Percentiles rank a stretch among this genome's conserved stretches.
Conservation (phyloP, 208 protist genomes). For the Trichomonas gallinae region DNA sequence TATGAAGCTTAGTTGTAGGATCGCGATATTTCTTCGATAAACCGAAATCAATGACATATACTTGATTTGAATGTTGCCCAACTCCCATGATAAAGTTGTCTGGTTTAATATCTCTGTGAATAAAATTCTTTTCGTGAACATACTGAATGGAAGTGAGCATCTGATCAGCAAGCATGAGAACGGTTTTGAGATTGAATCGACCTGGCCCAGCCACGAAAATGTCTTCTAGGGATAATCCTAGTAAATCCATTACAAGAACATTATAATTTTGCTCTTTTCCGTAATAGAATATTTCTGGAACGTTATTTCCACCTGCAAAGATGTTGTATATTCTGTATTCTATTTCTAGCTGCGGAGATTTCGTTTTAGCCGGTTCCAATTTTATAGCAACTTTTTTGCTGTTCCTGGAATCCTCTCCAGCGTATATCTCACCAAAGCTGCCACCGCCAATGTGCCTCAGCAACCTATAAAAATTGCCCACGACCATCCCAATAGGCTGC, state of each 20-base stretch:
- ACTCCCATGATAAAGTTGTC: slow-evolving; percentile 94
- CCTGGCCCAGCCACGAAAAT: slow-evolving; percentile 70
- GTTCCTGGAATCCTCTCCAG: background rate
- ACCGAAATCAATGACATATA: slow-evolving; percentile 25
- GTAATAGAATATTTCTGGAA: slow-evolving; percentile 78
- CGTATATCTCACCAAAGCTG: background rate
- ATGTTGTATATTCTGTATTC: slow-evolving; percentile 80
- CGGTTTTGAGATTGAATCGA: slow-evolving; percentile 87
- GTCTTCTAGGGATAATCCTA: slow-evolving; percentile 89
- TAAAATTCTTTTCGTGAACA: slow-evolving; percentile 81
- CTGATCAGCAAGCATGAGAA: slow-evolving; percentile 88
- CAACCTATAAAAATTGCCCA: background rate
- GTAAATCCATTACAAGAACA: slow-evolving; percentile 92
- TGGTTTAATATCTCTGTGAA: slow-evolving; percentile 84
- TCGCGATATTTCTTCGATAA: background rate
- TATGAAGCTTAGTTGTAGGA: background rate
- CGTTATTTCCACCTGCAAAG: slow-evolving; percentile 63
- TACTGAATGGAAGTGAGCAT: slow-evolving; percentile 79
- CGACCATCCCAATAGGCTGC: background rate
- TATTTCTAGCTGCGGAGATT: slow-evolving; percentile 84
- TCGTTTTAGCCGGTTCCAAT: slow-evolving; percentile 48
- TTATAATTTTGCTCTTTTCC: slow-evolving; percentile 86
- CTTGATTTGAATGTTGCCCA: slow-evolving; percentile 52
- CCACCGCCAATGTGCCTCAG: slow-evolving; percentile 41
- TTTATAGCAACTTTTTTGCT: slow-evolving; percentile 28